Base-by-base conservation (phyloP, 2,329 filamentous ascomycete species). In the Fusarium devonianum region DNA sequence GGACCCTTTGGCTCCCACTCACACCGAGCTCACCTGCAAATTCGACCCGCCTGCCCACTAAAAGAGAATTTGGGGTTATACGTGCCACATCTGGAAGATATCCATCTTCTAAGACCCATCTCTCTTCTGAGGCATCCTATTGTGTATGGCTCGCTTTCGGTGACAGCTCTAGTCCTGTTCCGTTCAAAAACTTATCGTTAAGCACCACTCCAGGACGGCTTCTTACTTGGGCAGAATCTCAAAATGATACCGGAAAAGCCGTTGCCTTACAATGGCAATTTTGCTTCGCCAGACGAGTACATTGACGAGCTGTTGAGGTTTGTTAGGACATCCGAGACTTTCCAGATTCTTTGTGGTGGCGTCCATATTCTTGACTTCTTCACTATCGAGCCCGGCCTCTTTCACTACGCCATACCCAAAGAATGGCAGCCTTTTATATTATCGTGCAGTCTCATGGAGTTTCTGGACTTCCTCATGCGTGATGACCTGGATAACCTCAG, bases 331-430 rank as follows among this genome's bases (percentile, higher is more conserved):
- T 89, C 88, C 34, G 82, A 87, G 43, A 78, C 91, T 2, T 92
- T 97, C 62, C 88, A 90, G 59, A 90, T 90, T 18, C 80, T 99
- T n/a, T 96, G 92, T 68, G 94, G 94, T 43, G 92, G 93, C n/a
- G 90, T 97, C 1, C 94, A 99, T 68, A 92, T 99, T 56, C 80
- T 97, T 47, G 94, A 99, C 70, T 97, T 99, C 73, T 91, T 97
- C 74, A 97, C 92, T 2, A 84, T 85, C 30, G 84, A 91, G 36
- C 90, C 91, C 5, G 88, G 91, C 56, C 80, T 97, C 0, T 99
- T 96, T 69, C 83, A 88, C 41, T 79, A 82, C 1, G 81, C 93
- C 2, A 72, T 99, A 2, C 90, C 92, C 0, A 69, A 81, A 52
- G 86, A 92, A 71, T 99, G 94, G 94, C 84, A 90, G 57, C 68